These are phyloP conservation scores for Acanthamoeba lenticulata DNA, from an alignment of 208 protist species.

Conservation along the genomic window DNA sequence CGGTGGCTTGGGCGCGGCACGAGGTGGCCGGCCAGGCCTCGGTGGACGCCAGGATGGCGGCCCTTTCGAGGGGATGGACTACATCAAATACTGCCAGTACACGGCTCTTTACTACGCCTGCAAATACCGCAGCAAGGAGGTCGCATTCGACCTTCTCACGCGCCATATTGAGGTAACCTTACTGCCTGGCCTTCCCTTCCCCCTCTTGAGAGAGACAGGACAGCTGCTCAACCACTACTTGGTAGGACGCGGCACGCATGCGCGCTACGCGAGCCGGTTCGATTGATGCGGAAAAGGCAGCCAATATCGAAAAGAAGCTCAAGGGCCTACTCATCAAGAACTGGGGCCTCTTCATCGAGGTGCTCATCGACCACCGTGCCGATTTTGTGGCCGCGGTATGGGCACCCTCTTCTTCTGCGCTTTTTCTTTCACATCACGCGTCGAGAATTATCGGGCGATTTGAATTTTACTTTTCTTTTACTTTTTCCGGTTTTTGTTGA, in stretches of 20 bases:
- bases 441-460: background rate
- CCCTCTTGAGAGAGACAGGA: background rate
- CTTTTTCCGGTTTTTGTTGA: background rate
- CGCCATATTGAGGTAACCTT: slow-evolving; percentile 30
- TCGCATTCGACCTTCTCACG: slow-evolving; percentile 16
- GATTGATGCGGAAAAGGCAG: background rate
- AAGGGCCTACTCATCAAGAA: slow-evolving; percentile 42
- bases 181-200: background rate
- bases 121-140: slow-evolving; percentile 49
- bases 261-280: background rate
- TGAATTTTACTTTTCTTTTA: background rate
- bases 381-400: slow-evolving; percentile 58
- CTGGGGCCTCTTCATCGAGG: background rate
- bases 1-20: background rate
- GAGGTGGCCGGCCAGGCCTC: background rate
- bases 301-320: slow-evolving; percentile 28
- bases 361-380: slow-evolving; percentile 52
- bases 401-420: no score
- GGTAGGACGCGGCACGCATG: background rate
- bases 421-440: background rate
- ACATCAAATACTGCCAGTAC: slow-evolving; percentile 67
- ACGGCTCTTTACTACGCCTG: slow-evolving; percentile 60
- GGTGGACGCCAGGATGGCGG: background rate
- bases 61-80: slow-evolving; percentile 39
- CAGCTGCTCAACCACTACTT: background rate